Evolutionary conservation across 768 basidiomycete species (phyloP), one percentile per base, ranked within the genome.

Genomic region (Astraeus odoratus): DNA sequence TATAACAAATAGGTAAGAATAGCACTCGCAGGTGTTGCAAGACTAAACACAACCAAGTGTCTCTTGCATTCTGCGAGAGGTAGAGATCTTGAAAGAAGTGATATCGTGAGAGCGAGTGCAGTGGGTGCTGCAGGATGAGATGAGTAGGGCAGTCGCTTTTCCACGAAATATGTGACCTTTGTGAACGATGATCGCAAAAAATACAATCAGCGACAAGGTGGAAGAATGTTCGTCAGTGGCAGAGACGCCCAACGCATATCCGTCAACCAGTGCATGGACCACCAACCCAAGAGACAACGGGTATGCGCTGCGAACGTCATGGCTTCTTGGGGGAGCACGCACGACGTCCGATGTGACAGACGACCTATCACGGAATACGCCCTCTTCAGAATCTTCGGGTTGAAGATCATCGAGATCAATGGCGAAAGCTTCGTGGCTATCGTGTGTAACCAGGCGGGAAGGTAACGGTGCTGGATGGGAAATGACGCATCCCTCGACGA

Each of bases 221-320:
- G 68, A 69, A 15, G 69, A 64, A 46, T 51, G 67, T 1, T 63
- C 46, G 16, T 59, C 57, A 8, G 83, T 66, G 10, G 76, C 73
- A 3, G 86, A 84, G 16, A 92, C 85, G 19, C 95, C 96, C 30
- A 98, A 69, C 2, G 90, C 91, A 46, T 96, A 80, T 3, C 96
- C 94, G 63, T 99, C 96, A 0, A 92, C 87, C 39, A 93, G 72
- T 1, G 82, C 87, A 58, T 99, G 95, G 20, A 92, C 76, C 20
- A 90, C 74, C 36, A 98, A 69, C 1, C 94, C 96, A 8, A 97
- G 64, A 0, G 92, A 89, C 29, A 94, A 73, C 29, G 92, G 74
- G 41, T 83, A 77, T 8, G 82, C 81, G 13, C 67, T 67, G 27
- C 58, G 56, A 25, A 63, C 61, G 53, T 29, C 27, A 7, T 27